Evolutionary conservation across 2,329 filamentous ascomycete species (phyloP).

Genomic region (Botrytis deweyae): DNA sequence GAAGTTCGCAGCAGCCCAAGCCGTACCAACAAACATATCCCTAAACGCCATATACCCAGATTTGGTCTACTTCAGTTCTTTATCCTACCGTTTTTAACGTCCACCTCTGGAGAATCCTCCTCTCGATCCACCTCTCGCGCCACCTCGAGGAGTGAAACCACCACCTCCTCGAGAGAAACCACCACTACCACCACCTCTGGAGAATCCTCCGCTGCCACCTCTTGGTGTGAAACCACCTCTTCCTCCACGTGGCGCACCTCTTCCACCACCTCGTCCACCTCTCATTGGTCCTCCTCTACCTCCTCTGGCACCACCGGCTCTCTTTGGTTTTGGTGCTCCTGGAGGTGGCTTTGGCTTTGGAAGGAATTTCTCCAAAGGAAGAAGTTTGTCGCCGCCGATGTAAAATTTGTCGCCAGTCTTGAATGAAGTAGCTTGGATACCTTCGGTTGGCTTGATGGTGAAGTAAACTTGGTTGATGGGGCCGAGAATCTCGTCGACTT

Average conservation of each 20-base stretch:
- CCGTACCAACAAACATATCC: slow-evolving; percentile 20
- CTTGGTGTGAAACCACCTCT: slow-evolving; percentile 50
- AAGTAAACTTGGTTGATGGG: slow-evolving; percentile 98
- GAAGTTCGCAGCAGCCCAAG: slow-evolving; percentile 21
- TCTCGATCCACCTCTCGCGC: slow-evolving; percentile 34
- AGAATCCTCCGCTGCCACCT: slow-evolving; percentile 44
- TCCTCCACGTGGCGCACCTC: slow-evolving; percentile 50
- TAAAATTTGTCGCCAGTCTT: slow-evolving; percentile 97
- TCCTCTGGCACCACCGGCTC: slow-evolving; percentile 60
- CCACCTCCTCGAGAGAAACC: slow-evolving; percentile 40
- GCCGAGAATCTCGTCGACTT: slow-evolving; percentile 96
- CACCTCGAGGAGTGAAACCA: slow-evolving; percentile 38
- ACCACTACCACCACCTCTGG: slow-evolving; percentile 37
- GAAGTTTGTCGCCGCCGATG: slow-evolving; percentile 89
- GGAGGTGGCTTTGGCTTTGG: slow-evolving; percentile 81
- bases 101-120: slow-evolving; percentile 38
- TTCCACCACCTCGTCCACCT: slow-evolving; percentile 43
- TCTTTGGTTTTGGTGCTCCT: slow-evolving; percentile 69
- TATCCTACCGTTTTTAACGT: slow-evolving; percentile 13
- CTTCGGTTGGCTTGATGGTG: slow-evolving; percentile 95
- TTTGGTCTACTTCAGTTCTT: slow-evolving; percentile 12
- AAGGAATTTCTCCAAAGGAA: slow-evolving; percentile 93
- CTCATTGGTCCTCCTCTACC: slow-evolving; percentile 47
- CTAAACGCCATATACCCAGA: slow-evolving; percentile 23
- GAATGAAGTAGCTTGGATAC: slow-evolving; percentile 92